Conservation (phyloP, 2,329 filamentous ascomycete species). For the Saccharata proteae region DNA sequence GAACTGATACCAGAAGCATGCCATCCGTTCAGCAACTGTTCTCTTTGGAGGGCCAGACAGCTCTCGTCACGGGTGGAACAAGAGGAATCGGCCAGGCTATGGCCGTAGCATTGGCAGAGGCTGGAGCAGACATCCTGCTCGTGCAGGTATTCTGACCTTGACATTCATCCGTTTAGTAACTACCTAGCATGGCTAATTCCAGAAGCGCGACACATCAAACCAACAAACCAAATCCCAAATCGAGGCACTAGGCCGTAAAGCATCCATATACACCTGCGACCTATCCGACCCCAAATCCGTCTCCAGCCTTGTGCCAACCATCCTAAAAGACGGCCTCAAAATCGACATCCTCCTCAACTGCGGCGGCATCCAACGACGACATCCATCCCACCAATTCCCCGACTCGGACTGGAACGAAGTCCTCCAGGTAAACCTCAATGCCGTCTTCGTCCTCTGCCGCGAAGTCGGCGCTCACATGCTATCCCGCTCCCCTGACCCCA, state of each 20-base stretch:
- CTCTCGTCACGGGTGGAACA: conserved; percentile 38
- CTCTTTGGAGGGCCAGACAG: conserved; percentile 37
- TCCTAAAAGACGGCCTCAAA: conserved; percentile 50
- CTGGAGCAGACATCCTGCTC: conserved; percentile 38
- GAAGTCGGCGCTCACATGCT: conserved; percentile 75
- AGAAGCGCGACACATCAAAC: conserved; percentile 43
- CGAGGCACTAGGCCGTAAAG: conserved; percentile 53
- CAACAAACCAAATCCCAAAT: conserved; percentile 48
- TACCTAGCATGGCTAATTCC: conserved; percentile 1
- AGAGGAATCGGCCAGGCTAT: conserved; percentile 39
- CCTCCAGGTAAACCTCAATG: conserved; percentile 74
- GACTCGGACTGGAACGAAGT: conserved; percentile 68
- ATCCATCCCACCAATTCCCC: conserved; percentile 64
- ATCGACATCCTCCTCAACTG: conserved; percentile 76
- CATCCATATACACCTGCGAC: conserved; percentile 57
- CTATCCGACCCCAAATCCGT: conserved; percentile 51
- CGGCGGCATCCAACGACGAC: conserved; percentile 72
- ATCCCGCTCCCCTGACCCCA: conserved; percentile 33
- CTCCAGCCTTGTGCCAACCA: conserved; percentile 43
- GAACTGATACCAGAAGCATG: conserved; percentile 15
- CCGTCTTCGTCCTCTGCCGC: conserved; percentile 66
- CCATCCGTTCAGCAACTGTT: conserved; percentile 31
- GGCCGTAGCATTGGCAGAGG: conserved; percentile 38
- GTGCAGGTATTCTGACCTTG: conserved; percentile 28
- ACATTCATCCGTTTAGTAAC: not conserved